Evolutionary conservation across 805 yeast species (phyloP).

Genomic region (Zygosaccharomyces bisporus): DNA sequence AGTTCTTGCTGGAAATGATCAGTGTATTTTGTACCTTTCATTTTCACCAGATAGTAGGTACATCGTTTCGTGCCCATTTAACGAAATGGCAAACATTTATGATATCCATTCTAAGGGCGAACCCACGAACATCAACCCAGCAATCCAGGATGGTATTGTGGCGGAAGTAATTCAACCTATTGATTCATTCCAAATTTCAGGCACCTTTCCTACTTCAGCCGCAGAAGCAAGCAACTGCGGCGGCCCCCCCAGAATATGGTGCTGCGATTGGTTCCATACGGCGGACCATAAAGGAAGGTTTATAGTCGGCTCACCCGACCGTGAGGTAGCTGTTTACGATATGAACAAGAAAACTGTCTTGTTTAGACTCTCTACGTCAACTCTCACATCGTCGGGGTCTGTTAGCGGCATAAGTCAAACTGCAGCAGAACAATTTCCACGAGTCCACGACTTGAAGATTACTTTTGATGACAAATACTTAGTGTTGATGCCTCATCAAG

Average conservation of each 20-base stretch:
- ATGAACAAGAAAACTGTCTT: conserved; percentile 24
- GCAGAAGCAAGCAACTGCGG: conserved; percentile 9
- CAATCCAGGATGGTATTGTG: conserved; percentile 13
- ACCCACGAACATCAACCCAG: conserved; percentile 18
- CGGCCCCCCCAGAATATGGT: conserved; percentile 40
- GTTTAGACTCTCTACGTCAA: conserved; percentile 31
- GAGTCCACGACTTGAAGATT: conserved; percentile 68
- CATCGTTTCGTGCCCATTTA: conserved; percentile 69
- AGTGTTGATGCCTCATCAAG: conserved; percentile 62
- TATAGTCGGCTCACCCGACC: conserved; percentile 75
- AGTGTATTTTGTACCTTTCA: conserved; percentile 59
- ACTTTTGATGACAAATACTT: conserved; percentile 60
- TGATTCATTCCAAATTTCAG: conserved; percentile 25
- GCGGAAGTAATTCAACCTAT: conserved; percentile 33
- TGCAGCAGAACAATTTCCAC: conserved; percentile 31
- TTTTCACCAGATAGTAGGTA: conserved; percentile 74
- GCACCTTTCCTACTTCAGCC: conserved; percentile 4
- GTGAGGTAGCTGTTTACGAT: conserved; percentile 51
- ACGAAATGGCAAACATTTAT: conserved; percentile 69
- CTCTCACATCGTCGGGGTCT: conserved; percentile 7
- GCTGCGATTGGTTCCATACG: conserved; percentile 69
- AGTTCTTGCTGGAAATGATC: conserved; percentile 44
- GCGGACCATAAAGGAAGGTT: conserved; percentile 42
- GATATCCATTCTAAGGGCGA: conserved; percentile 43
- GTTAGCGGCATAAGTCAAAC: conserved; percentile 10